phyloP scores from a whole-genome alignment of 305 asterid genomes.

The Fraxinus albicans region DNA sequence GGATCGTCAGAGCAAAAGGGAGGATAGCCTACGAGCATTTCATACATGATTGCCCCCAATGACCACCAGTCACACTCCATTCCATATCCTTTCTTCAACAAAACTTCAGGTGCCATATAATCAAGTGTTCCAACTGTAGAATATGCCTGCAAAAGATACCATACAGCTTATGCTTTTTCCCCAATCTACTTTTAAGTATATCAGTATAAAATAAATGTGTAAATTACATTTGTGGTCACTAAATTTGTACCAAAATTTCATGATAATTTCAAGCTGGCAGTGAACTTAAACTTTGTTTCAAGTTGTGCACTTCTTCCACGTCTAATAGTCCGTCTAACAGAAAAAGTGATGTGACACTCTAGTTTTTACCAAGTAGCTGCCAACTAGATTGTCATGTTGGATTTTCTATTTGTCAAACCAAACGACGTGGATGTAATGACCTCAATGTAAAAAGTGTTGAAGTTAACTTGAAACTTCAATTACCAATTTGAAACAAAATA shows the following conservation, averaged over 20 bases:
- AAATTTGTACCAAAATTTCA: not conserved
- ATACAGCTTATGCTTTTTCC: not conserved
- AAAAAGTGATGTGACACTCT: not conserved
- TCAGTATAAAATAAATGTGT: not conserved
- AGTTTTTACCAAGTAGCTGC: not conserved
- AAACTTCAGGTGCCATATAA: conserved; percentile 97
- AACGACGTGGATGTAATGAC: not conserved
- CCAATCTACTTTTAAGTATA: not conserved
- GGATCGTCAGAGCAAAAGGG: conserved; percentile 99
- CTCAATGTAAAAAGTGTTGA: not conserved
- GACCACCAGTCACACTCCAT: conserved; percentile 99
- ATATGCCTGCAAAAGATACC: conserved; percentile 58
- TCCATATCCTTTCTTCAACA: conserved; percentile 92
- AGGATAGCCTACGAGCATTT: conserved; percentile 93
- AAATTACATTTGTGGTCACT: not conserved
- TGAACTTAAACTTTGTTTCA: not conserved
- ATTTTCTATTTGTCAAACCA: not conserved
- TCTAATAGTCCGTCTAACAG: not conserved
- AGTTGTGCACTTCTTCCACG: not conserved
- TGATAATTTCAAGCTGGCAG: not conserved
- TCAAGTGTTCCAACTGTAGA: conserved; percentile 98
- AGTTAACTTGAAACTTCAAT: not conserved
- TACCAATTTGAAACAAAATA: not conserved
- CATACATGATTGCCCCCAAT: conserved; percentile 84
- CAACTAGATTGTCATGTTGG: not conserved